Base-by-base conservation (phyloP, 106 monocot species). In the Acorus calamus region DNA sequence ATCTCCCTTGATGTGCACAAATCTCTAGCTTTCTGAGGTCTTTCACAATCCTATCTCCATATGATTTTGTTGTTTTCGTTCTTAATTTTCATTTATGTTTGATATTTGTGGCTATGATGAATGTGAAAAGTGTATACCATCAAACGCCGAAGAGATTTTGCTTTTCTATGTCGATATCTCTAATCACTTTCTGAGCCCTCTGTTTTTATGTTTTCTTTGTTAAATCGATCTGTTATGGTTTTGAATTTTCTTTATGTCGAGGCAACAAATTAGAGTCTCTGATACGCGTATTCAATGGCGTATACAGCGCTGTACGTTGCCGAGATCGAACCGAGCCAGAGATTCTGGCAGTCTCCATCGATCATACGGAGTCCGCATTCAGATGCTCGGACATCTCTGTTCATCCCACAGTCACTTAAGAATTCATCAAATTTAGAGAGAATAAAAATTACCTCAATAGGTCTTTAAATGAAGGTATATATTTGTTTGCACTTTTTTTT, bases 221-320 rank as follows among this genome's bases (percentile, higher is more conserved):
- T 64, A 11, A n/a, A 50, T 7, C 14, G 10, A 4, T 52, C 13
- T 45, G 12, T 47, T 55, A 11, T 48, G 47, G 11, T 63, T 8
- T 12, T 63, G 4, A n/a, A 46, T 11, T 0, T 11, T 12, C 49
- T 50, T 4, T 2, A n/a, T 7, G 28, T 49, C 14, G 5, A 66
- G 68, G 68, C 68, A 69, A 69, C 59, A 69, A 63, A 69, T 69
- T 69, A 69, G 68, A 69, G 68, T 49, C 65, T 53, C 65, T 65
- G 65, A 51, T 65, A 53, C 65, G 65, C 51, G 52, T 62, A 11
- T 45, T 45, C 6, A 5, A 55, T 69, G 11, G 68, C 58, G 68
- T 59, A 7, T 59, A 58, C 68, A 69, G 68, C 58, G 68, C 68
- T 69, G 11, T 69, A 69, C 68, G 57, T 69, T 69, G 68, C 68